Conservation (phyloP, 306 rosid species). For the Rosa chinensis region DNA sequence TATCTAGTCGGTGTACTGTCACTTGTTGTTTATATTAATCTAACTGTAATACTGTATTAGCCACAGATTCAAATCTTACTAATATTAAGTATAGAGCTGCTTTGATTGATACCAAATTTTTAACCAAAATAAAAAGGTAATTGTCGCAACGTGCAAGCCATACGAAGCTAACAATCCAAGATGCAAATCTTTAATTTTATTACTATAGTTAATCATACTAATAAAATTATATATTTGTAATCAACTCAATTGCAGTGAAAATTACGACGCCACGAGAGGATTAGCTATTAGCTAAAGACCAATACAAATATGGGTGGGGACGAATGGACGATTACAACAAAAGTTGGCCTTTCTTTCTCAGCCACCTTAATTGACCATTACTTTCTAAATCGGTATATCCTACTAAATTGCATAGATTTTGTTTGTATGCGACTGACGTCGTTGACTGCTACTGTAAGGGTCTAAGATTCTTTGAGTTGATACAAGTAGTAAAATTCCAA, state of each 20-base stretch:
- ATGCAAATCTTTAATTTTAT: too few relatives aligned
- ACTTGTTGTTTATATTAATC: too few relatives aligned
- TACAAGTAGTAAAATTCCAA: neutral
- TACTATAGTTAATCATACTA: too few relatives aligned
- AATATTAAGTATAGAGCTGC: too few relatives aligned
- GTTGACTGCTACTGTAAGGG: slow-evolving; percentile 10
- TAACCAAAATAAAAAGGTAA: too few relatives aligned
- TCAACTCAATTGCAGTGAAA: neutral
- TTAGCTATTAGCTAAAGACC: neutral
- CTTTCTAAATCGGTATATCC: neutral
- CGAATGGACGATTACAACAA: neutral
- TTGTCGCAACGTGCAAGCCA: too few relatives aligned
- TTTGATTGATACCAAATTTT: too few relatives aligned
- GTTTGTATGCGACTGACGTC: slow-evolving; percentile 2
- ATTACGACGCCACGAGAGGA: neutral
- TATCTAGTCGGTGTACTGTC: too few relatives aligned
- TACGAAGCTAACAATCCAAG: too few relatives aligned
- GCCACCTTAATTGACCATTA: slow-evolving; percentile 44
- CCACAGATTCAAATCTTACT: too few relatives aligned
- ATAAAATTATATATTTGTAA: neutral
- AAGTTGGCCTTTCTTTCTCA: neutral
- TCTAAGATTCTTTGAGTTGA: neutral
- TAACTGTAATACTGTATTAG: too few relatives aligned
- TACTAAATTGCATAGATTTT: neutral
- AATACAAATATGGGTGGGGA: slow-evolving; percentile 4